Percentiles rank a stretch among this genome's conserved stretches.
Conservation (phyloP, 768 basidiomycete genomes). For the Lactifluus echinatus region DNA sequence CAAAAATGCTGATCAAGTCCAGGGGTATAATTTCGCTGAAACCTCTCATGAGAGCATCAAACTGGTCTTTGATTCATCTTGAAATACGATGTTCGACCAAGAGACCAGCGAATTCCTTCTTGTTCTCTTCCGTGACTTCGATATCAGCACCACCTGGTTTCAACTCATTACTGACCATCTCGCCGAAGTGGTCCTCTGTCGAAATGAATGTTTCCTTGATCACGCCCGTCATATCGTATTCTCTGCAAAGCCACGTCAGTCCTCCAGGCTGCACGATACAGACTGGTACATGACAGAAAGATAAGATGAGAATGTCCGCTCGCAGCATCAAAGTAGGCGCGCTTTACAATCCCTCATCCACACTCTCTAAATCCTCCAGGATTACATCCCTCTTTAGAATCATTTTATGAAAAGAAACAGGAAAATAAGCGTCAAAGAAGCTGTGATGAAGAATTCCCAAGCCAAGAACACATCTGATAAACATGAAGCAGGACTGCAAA, state of each 20-base stretch:
- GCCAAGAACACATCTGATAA: conserved; percentile 92
- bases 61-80: conserved; percentile 95
- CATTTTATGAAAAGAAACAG: conserved; percentile 99
- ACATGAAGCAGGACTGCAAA: conserved; percentile 99
- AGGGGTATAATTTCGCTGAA: conserved; percentile 99
- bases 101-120: conserved; percentile 93
- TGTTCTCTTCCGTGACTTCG: conserved; percentile 93
- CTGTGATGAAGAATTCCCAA: conserved; percentile 98
- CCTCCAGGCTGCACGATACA: too few species aligned
- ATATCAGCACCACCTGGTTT: conserved; percentile 82
- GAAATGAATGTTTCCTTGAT: conserved; percentile 98
- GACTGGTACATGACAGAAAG: too few species aligned
- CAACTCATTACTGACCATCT: conserved; percentile 94
- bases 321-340: conserved; percentile 99
- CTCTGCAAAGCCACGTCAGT: conserved; percentile 41
- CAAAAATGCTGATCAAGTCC: conserved; percentile 96
- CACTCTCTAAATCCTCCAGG: conserved; percentile 87
- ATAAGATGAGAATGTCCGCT: conserved; percentile 30
- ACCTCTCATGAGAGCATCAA: conserved; percentile 99
- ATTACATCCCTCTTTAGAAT: conserved; percentile 97
- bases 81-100: conserved; percentile 98
- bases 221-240: conserved; percentile 96
- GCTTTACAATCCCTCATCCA: conserved; percentile 90
- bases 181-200: conserved; percentile 95
- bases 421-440: conserved; percentile 98